A percentile compares a stretch with the other conserved stretches of the same genome.
Conservation (phyloP, 805 yeast species). For the Yarrowia alimentaria region DNA sequence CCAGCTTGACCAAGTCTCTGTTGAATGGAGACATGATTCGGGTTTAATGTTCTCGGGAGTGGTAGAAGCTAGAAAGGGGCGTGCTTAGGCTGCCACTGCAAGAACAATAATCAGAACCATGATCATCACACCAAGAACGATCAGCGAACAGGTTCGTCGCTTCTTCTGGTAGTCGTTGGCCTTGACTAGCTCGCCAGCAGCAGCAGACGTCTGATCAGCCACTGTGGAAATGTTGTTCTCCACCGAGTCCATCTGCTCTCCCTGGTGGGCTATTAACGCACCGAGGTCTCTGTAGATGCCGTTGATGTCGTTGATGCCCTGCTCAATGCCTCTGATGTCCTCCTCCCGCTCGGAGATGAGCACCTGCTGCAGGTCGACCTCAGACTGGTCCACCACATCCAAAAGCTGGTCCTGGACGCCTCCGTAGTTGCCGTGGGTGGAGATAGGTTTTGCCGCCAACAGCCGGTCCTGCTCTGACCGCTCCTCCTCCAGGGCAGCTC, state of each 20-base stretch:
- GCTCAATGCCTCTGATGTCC: conserved; percentile 68
- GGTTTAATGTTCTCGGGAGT: too few species aligned
- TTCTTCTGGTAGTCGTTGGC: conserved; percentile 74
- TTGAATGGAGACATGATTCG: not conserved
- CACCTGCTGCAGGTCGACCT: conserved; percentile 33
- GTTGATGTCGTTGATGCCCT: conserved; percentile 81
- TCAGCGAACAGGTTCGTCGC: conserved; percentile 72
- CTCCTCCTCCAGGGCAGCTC: conserved; percentile 23
- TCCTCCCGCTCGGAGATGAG: conserved; percentile 55
- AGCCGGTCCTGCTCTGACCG: conserved; percentile 15
- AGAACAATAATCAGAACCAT: conserved; percentile 58
- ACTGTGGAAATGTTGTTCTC: conserved; percentile 72
- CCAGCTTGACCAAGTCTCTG: too few species aligned
- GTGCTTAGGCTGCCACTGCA: conserved; percentile 29
- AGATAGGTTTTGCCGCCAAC: conserved; percentile 3
- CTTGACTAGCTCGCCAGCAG: conserved; percentile 63
- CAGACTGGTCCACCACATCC: conserved; percentile 38
- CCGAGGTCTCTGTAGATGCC: conserved; percentile 81
- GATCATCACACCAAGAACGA: conserved; percentile 58
- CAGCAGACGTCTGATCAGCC: conserved; percentile 63
- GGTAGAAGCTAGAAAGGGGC: too few species aligned
- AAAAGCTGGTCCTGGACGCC: conserved; percentile 42
- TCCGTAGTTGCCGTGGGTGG: conserved; percentile 4
- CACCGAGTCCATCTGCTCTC: conserved; percentile 76
- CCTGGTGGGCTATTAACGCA: conserved; percentile 76